Conservation (phyloP, 2,329 filamentous ascomycete genomes). For the Cercospora zeina region DNA sequence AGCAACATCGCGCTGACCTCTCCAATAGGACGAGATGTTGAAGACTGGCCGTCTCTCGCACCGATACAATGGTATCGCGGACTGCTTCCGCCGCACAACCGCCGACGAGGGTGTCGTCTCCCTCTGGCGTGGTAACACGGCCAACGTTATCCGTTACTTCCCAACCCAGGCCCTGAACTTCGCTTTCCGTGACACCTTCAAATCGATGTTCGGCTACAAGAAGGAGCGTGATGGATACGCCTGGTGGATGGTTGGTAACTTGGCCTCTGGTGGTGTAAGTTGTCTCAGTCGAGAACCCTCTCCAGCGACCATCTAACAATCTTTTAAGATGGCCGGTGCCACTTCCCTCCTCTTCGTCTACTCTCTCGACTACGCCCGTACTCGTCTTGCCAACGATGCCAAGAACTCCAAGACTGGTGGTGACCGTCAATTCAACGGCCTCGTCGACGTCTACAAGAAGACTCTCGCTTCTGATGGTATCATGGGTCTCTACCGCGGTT, state of each 20-base stretch:
- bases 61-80: conserved; percentile 89
- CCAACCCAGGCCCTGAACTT: conserved; percentile 99
- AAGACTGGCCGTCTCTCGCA: conserved; percentile 97
- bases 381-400: conserved; percentile 99
- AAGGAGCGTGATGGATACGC: conserved; percentile 98
- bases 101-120: conserved; percentile 90
- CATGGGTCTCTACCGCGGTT: conserved; percentile 99
- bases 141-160: conserved; percentile 99
- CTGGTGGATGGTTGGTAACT: conserved; percentile 99
- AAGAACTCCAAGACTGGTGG: conserved; percentile 97
- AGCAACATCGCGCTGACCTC: conserved; percentile 1
- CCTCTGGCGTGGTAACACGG: conserved; percentile 99
- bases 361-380: conserved; percentile 99
- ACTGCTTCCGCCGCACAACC: conserved; percentile 94
- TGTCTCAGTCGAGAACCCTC: conserved; percentile 8
- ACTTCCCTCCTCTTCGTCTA: conserved; percentile 99
- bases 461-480: conserved; percentile 98
- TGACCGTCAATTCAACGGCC: conserved; percentile 99
- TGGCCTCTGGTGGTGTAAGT: conserved; percentile 98
- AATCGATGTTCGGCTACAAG: conserved; percentile 99
- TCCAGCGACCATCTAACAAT: conserved; percentile 20
- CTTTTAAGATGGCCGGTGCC: conserved; percentile 81
- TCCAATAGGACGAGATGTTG: conserved; percentile 93
- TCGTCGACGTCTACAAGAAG: conserved; percentile 99
- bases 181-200: conserved; percentile 99